phyloP scores from a whole-genome alignment of 2,329 filamentous ascomycete genomes.

The Rutstroemia sp. region DNA sequence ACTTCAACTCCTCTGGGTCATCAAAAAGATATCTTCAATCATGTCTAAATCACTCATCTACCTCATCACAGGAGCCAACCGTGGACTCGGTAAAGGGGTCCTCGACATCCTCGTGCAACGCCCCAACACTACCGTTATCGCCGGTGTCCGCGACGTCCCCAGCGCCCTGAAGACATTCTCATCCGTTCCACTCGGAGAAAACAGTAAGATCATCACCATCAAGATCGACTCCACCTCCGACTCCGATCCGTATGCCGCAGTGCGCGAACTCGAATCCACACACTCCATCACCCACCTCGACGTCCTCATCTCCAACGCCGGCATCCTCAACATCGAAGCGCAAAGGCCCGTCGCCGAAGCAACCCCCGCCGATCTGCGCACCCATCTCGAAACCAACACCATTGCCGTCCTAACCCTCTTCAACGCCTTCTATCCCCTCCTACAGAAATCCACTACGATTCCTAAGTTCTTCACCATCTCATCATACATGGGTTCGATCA shows the following conservation, averaged over 20 bases:
- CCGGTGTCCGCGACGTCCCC: conserved; percentile 30
- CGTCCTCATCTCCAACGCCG: conserved; percentile 43
- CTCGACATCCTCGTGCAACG: conserved; percentile 29
- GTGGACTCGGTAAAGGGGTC: conserved; percentile 29
- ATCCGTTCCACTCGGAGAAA: conserved; percentile 14
- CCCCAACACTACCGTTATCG: conserved; percentile 34
- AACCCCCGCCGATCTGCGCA: conserved; percentile 31
- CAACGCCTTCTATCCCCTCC: conserved; percentile 36
- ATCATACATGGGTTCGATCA: conserved; percentile 17
- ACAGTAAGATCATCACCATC: conserved; percentile 34
- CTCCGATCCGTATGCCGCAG: conserved; percentile 31
- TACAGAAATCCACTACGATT: conserved; percentile 27
- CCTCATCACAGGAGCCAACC: conserved; percentile 18
- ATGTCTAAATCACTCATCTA: not conserved
- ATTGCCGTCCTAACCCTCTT: conserved; percentile 36
- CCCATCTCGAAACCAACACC: conserved; percentile 37
- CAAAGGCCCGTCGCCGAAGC: conserved; percentile 27
- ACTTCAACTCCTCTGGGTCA: too few relatives aligned
- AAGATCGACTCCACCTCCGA: conserved; percentile 36
- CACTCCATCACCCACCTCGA: conserved; percentile 1
- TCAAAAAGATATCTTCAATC: not conserved
- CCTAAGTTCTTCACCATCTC: conserved; percentile 35
- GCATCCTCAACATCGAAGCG: conserved; percentile 28
- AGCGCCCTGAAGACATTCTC: conserved; percentile 25
- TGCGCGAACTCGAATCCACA: conserved; percentile 23